phyloP scores from a whole-genome alignment of 257 asterid genomes.

The Scutellaria baicalensis region DNA sequence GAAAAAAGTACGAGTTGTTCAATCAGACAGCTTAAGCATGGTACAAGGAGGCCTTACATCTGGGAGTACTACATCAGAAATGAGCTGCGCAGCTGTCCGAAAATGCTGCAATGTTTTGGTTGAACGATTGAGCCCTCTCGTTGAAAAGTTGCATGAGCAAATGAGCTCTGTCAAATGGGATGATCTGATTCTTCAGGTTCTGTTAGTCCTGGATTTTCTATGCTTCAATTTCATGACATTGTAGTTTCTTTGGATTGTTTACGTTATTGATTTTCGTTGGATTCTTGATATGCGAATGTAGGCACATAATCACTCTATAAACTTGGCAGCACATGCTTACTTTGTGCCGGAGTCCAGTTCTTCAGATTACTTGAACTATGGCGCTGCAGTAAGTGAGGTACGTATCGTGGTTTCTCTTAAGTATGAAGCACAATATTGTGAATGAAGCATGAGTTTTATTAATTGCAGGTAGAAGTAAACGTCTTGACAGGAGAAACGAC shows the following conservation, averaged over 20 bases:
- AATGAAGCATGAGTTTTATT: neutral
- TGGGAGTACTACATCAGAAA: constrained; percentile 11
- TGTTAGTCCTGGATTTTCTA: too few relatives aligned
- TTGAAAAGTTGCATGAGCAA: neutral
- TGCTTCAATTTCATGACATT: neutral
- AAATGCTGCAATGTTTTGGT: constrained; percentile 11
- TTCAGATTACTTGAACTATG: constrained; percentile 2
- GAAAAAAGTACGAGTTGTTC: constrained; percentile 4
- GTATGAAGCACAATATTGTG: neutral
- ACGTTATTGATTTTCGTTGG: neutral
- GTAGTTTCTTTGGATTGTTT: too few relatives aligned
- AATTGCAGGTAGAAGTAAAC: constrained; percentile 7
- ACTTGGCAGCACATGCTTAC: constrained; percentile 4
- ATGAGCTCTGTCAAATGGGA: constrained; percentile 9
- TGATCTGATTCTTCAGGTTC: constrained; percentile 8
- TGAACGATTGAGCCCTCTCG: constrained; percentile 8
- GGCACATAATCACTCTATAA: constrained; percentile 7
- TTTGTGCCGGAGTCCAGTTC: constrained; percentile 8
- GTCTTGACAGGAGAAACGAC: constrained; percentile 11
- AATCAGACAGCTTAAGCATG: constrained; percentile 5
- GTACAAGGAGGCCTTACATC: constrained; percentile 15
- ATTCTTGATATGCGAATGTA: neutral
- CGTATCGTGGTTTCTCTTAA: neutral
- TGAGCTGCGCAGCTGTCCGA: constrained; percentile 11
- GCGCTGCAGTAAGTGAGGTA: constrained; percentile 21